Base-by-base conservation (phyloP, 1,139 yeast species). In the Keqinozyma sinolaborantium region DNA sequence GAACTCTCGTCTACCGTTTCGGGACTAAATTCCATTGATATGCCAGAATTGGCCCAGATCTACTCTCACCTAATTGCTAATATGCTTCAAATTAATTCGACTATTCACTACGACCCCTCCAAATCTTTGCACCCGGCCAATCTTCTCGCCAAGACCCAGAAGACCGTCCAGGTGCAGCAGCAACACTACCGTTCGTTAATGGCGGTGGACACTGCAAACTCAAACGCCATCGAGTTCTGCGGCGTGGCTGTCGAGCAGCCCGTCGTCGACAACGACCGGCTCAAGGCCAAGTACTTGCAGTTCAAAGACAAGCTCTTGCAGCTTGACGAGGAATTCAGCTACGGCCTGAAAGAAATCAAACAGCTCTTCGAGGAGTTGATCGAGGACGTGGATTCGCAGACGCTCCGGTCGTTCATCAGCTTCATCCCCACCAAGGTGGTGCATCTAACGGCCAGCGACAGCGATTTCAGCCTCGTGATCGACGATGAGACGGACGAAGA, bases 401-500 rank as follows among this genome's bases (percentile, higher is more conserved):
- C 33, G 9, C 30, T 44, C 3, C 42, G 41, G 18, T 33, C 28
- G 12, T 44, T 49, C 25, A 45, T 47, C 14, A 40, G 35, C 16
- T 38, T 38, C 7, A 38, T 49, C 3, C 53, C 53, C 2, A 28
- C 35, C 1, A 42, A 35, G 24, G 27, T 38, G 14, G 39, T 44
- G 2, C 34, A 38, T 12, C 21, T 43, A 9, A 39, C 30, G 19
- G 29, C 35, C 12, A 44, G 40, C 25, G 48, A 44, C 30, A 41
- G 47, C 32, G 48, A 44, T 28, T 42, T 44, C 30, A 36, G 44
- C 36, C 32, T 43, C 20, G 25, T 39, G 4, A 23, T 33, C 4
- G 47, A 43, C 23, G 32, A 35, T n/a, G 51, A 45, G 10, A 40
- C 41, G 16, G 47, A 40, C 24, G 41, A 42, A 16, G 52, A 48